Evolutionary conservation across 1,139 yeast species (phyloP), one percentile per base, ranked within the genome.

Genomic region (Magnusiomyces tetraspermus): DNA sequence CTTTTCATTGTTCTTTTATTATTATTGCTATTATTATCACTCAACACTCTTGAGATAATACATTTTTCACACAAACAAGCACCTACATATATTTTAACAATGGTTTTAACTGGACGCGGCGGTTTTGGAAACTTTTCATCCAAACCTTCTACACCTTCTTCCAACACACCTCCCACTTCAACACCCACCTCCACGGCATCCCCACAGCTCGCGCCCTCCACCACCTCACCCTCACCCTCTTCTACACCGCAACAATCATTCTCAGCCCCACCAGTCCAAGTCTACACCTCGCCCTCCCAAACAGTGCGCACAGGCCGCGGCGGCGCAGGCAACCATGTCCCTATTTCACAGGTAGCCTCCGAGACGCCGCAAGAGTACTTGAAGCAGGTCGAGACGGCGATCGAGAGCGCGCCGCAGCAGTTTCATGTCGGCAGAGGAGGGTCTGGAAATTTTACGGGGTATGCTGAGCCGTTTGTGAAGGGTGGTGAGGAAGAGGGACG

Each of bases 401-500:
- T 61, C 46, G 67, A 63, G 45, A 62, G 59, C 17, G 67, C 59
- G 53, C 70, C 69, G 4, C 58, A 59, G 24, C 55, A 62, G 4
- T 69, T 65, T 59, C 59, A 66, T 50, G 67, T 69, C 23, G 72
- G 72, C 30, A 61, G 72, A 8, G 72, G 72, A 31, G 72, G 72
- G 13, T 51, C 61, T 5, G 72, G 72, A 37, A 69, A 69, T 59
- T n/a, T 10, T n/a, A 36, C 40, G 15, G 11, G 17, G 6, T 13
- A 36, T n/a, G 19, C 15, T 17, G 19, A 17, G 17, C 15, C 40
- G 11, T 36, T 36, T 36, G 6, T 36, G 40, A n/a, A n/a, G 17
- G 40, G 17, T 17, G 15, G 6, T 10, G 33, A 28, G 33, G 33
- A 28, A 6, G 6, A 6, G 33, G 11, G 11, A 28, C 6, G 11